Conservation (phyloP, 805 yeast species). For the Cyberlindnera nakhonratchasimensis region DNA sequence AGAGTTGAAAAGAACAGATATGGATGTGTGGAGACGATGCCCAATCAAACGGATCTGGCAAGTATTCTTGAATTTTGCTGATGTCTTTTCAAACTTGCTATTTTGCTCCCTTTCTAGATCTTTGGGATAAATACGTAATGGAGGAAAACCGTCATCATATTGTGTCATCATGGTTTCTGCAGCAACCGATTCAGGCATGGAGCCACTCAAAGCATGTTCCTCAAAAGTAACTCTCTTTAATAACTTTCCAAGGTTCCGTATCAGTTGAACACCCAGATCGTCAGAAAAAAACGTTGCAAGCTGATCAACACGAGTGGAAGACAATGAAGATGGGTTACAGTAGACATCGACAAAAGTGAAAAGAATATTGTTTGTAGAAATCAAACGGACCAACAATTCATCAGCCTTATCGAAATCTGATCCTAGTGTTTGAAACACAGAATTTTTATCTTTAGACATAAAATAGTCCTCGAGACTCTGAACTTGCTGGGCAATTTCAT, state of each 20-base stretch:
- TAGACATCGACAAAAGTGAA: slow-evolving; percentile 54
- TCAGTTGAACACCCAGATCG: slow-evolving; percentile 38
- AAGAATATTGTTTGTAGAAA: slow-evolving; percentile 39
- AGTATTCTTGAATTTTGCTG: slow-evolving; percentile 62
- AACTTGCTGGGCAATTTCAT: slow-evolving; percentile 33
- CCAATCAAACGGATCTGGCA: slow-evolving; percentile 51
- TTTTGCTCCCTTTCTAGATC: slow-evolving; percentile 34
- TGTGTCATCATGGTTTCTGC: slow-evolving; percentile 38
- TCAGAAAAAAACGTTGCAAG: slow-evolving; percentile 40
- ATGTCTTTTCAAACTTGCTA: slow-evolving; percentile 39
- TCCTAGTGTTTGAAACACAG: slow-evolving; percentile 28
- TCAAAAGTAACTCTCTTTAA: slow-evolving; percentile 52
- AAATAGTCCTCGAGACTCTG: slow-evolving; percentile 29
- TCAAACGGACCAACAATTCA: slow-evolving; percentile 31
- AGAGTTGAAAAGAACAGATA: slow-evolving; percentile 40
- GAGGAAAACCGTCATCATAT: slow-evolving; percentile 35
- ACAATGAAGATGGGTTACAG: slow-evolving; percentile 48
- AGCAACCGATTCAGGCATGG: slow-evolving; percentile 45
- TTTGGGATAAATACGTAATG: slow-evolving; percentile 39
- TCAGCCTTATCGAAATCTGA: slow-evolving; percentile 18
- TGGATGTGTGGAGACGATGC: slow-evolving; percentile 44
- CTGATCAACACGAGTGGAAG: slow-evolving; percentile 34
- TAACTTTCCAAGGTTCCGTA: slow-evolving; percentile 43
- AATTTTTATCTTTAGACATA: slow-evolving; percentile 17
- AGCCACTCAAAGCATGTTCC: slow-evolving; percentile 48